Evolutionary conservation across 441 rosid species (phyloP).

Genomic region (Populus trichocarpa): DNA sequence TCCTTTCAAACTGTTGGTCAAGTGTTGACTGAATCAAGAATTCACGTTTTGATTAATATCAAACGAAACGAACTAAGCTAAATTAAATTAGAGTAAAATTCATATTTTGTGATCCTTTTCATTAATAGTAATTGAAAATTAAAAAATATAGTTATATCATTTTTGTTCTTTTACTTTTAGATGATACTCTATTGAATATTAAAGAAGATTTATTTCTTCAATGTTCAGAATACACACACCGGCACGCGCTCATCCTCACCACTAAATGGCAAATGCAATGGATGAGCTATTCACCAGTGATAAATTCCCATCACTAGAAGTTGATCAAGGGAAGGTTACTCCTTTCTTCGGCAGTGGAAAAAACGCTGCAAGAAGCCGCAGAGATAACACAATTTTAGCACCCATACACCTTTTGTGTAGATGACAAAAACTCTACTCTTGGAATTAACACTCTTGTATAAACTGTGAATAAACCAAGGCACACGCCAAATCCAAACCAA

Average conservation of each 20-base stretch:
- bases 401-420: not conserved
- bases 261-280: not conserved
- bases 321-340: not conserved
- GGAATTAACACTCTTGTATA: conserved; percentile 7
- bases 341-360: not conserved
- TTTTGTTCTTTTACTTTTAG: not conserved
- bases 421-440: not conserved
- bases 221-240: not conserved
- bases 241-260: not conserved
- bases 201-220: not conserved
- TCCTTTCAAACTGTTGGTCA: no score
- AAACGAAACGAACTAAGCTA: no score
- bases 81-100: no score
- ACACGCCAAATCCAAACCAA: conserved; percentile 20
- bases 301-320: not conserved
- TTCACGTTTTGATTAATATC: no score
- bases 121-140: not conserved
- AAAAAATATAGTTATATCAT: no score
- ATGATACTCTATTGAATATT: not conserved
- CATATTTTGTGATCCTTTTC: not conserved
- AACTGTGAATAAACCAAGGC: not conserved
- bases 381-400: not conserved
- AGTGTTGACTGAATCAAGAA: no score
- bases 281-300: not conserved
- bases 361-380: conserved; percentile 3